Evolutionary conservation across 768 basidiomycete species (phyloP), one percentile per base, ranked within the genome.

Genomic region (Pulveroboletus sp.): DNA sequence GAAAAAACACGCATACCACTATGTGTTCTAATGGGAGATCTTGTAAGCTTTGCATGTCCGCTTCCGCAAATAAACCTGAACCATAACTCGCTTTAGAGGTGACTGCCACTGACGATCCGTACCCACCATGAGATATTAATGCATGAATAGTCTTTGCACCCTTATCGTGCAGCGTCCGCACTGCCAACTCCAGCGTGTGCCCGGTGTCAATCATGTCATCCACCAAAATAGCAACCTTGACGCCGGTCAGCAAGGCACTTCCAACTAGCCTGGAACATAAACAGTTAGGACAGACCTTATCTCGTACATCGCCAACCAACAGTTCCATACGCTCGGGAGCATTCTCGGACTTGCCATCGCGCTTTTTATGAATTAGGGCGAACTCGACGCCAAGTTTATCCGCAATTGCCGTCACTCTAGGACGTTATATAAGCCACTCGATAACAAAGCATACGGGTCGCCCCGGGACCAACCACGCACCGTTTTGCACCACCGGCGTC

Each of bases 141-240:
- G 89, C 94, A 64, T 93, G 83, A 5, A 95, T 84, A 17, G 83
- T 78, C 61, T 80, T 87, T 6, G 94, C 95, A 19, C 97, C 97
- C 51, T 87, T 87, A 60, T 97, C 93, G 41, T 85, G 75, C 39
- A 99, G 75, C n/a, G 91, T 89, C 38, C 81, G 80, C 7, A 84
- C 84, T 11, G 97, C 97, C 13, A 95, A 72, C 13, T 81, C 75
- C 24, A 98, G 76, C n/a, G 97, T 98, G 32, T 75, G 79, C 12
- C 94, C 95, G 6, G 91, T 92, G 66, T 99, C 97, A 62, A 97
- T 87, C 95, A 99, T 98, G 64, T 99, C 97, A 66, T 99, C 97
- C 29, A 99, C 91, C 39, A 99, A 78, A 62, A 99, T 91, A 33
- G 90, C 94, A 45, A 94, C 79, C 88, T 93, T 20, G 6, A 40